Conservation (phyloP, 345 rosid genomes). For the Heritiera fomes region DNA sequence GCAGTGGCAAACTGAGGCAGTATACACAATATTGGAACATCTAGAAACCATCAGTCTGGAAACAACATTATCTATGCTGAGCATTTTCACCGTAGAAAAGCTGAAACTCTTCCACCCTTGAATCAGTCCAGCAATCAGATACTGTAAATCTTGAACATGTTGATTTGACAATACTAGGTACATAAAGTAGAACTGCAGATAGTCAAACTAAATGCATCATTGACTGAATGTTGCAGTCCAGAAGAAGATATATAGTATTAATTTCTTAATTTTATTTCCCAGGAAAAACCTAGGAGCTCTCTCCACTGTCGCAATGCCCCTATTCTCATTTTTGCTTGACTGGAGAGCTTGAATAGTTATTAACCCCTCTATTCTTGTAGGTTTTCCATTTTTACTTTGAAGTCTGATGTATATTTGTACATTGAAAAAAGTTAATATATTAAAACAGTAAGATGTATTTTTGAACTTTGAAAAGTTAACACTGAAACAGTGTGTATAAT, state of each 20-base stretch:
- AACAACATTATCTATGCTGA: background rate
- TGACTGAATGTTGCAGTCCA: background rate
- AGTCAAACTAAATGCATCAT: conserved; percentile 14
- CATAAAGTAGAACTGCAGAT: background rate
- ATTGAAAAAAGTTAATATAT: background rate
- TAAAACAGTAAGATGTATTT: background rate
- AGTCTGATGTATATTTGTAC: background rate
- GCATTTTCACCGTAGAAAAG: conserved; percentile 8
- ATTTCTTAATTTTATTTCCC: too few relatives aligned
- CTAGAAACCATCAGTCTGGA: background rate
- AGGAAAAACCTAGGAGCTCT: too few relatives aligned
- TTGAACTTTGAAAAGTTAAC: background rate
- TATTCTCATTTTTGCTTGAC: too few relatives aligned
- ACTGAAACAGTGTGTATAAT: background rate
- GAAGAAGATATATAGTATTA: too few relatives aligned
- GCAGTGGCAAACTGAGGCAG: conserved; percentile 1
- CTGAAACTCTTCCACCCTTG: background rate
- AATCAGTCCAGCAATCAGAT: background rate
- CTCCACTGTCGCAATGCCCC: too few relatives aligned
- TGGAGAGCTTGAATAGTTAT: too few relatives aligned
- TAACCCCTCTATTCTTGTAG: too few relatives aligned
- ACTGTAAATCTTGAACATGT: background rate
- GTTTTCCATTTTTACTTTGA: background rate
- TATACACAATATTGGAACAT: background rate
- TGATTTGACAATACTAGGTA: background rate